Evolutionary conservation across 1,284 basidiomycete species (phyloP).

Genomic region (Singerocomus inundabilis): DNA sequence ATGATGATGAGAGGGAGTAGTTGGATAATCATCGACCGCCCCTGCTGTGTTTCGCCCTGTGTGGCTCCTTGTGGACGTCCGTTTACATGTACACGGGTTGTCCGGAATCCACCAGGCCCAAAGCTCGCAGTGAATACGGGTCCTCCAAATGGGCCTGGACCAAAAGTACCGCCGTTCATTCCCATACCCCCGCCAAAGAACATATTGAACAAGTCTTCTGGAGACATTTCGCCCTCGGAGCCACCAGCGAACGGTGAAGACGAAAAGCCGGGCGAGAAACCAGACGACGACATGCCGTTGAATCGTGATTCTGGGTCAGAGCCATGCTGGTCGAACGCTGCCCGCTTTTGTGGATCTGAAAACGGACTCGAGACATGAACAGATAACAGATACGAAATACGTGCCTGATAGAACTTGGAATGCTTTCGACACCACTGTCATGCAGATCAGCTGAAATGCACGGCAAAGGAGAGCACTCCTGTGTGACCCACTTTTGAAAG

Average conservation of each 20-base stretch:
- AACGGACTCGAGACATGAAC: slow-evolving; percentile 6
- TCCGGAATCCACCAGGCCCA: slow-evolving; percentile 75
- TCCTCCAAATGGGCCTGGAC: slow-evolving; percentile 43
- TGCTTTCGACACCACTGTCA: slow-evolving; percentile 93
- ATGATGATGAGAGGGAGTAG: slow-evolving; percentile 85
- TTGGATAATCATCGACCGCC: slow-evolving; percentile 76
- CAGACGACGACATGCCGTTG: slow-evolving; percentile 66
- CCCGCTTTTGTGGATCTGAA: slow-evolving; percentile 85
- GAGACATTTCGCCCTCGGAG: slow-evolving; percentile 86
- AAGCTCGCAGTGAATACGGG: slow-evolving; percentile 74
- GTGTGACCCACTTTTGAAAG: slow-evolving; percentile 85
- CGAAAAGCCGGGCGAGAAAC: slow-evolving; percentile 51
- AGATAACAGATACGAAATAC: slow-evolving; percentile 53
- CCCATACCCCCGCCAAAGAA: slow-evolving; percentile 77
- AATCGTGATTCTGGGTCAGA: slow-evolving; percentile 84
- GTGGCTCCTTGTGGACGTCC: slow-evolving; percentile 36
- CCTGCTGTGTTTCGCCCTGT: slow-evolving; percentile 36
- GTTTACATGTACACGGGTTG: slow-evolving; percentile 50
- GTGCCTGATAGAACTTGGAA: slow-evolving; percentile 89
- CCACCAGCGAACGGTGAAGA: slow-evolving; percentile 50
- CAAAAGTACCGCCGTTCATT: slow-evolving; percentile 45
- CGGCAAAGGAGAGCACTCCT: neutral
- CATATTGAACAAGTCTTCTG: slow-evolving; percentile 98
- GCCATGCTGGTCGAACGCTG: slow-evolving; percentile 84
- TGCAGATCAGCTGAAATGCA: slow-evolving; percentile 10